Evolutionary conservation across 106 monocot genomes (phyloP), one percentile per base, ranked within the genome.

Genomic region (Acanthochlamys bracteata): DNA sequence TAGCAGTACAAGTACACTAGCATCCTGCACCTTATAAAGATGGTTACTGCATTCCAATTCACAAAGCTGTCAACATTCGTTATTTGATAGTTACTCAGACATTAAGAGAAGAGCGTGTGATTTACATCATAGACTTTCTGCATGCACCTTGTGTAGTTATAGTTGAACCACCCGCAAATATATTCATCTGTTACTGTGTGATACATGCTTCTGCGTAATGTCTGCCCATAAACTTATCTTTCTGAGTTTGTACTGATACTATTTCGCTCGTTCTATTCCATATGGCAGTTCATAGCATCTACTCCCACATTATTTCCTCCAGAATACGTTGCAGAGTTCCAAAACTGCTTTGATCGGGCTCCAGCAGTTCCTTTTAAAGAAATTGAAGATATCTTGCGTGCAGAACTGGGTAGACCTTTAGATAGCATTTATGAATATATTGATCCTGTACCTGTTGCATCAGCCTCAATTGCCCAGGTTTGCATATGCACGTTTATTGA

Each of bases 401-500:
- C 87, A 60, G 95, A 96, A 39, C 60, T 90, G 42, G 78, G 82
- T 42, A 86, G 82, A 66, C 87, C 95, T 59, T 59, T 96, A 66
- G 84, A 87, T 60, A 82, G 77, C 70, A 65, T 96, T 11, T 96
- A 90, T 76, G 90, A 96, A 20, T 88, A 87, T 70, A 63, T 96
- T 55, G 86, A 95, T 78, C 90, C 95, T 40, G 84, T 84, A 25
- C 95, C 95, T 39, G 78, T 95, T 73, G 95, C 95, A 24, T 95
- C 95, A 55, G 95, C 95, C 2, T 95, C 95, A 39, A 76, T 95
- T 41, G 95, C 95, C 56, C 95, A 95, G 90, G 94, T 90, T 53
- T 76, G 59, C 70, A 39, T 20, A 42, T 20, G 41, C 21, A 2
- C 23, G 58, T 65, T n/a, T 57, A 19, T 17, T 17, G 10, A 20